A percentile compares a stretch with the other conserved stretches of the same genome.
These are phyloP conservation scores for Clavariopsis aquatica DNA, from an alignment of 495 filamentous ascomycete genomes.

Conservation along the genomic window DNA sequence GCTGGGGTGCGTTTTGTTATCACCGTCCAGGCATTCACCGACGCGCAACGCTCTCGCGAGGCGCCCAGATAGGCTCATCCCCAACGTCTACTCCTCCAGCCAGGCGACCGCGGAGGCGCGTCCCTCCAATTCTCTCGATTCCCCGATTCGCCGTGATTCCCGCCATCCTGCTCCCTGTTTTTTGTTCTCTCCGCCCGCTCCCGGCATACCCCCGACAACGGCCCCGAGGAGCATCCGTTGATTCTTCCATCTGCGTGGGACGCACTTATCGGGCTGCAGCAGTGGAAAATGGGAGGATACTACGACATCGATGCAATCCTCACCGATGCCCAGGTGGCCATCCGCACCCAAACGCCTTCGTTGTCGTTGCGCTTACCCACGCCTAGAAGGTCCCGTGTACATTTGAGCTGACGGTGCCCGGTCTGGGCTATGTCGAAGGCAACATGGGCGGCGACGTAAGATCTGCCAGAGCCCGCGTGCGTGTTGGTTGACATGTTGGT, in stretches of 20 bases:
- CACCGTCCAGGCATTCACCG: slow-evolving; percentile 31
- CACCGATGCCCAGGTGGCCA: slow-evolving; percentile 78
- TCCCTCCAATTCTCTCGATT: slow-evolving; percentile 4
- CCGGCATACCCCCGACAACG: neutral
- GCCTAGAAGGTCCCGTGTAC: slow-evolving; percentile 89
- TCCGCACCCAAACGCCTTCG: neutral
- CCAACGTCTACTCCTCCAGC: neutral
- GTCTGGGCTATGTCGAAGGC: slow-evolving; percentile 82
- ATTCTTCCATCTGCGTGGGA: neutral
- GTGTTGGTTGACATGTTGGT: neutral
- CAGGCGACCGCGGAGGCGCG: neutral
- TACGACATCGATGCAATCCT: slow-evolving; percentile 94
- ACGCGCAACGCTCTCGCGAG: slow-evolving; percentile 30
- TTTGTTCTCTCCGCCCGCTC: neutral
- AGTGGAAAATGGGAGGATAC: slow-evolving; percentile 67
- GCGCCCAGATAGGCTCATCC: neutral
- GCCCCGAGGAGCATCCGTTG: neutral
- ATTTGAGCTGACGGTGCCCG: slow-evolving; percentile 84
- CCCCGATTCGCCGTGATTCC: neutral
- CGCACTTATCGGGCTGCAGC: slow-evolving; percentile 6
- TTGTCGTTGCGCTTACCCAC: slow-evolving; percentile 15
- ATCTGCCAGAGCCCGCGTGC: slow-evolving; percentile 33
- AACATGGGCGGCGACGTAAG: slow-evolving; percentile 66
- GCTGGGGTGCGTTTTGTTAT: slow-evolving; percentile 2
- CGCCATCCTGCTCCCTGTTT: neutral